Conservation (phyloP, 1,139 yeast genomes). For the Pneumocystis murina region DNA sequence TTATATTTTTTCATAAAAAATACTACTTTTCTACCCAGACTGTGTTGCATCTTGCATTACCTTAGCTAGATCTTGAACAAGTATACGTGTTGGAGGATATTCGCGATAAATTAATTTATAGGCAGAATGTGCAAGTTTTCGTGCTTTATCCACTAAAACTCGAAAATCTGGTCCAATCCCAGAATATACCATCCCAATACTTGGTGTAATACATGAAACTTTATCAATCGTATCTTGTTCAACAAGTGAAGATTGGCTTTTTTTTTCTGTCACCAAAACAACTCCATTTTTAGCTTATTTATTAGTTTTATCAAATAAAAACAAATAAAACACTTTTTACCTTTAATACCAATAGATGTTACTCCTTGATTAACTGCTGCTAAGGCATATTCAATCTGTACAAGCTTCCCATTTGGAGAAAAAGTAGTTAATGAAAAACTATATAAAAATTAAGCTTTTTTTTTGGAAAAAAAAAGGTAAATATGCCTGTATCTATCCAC, state of each 20-base stretch:
- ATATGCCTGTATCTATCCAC: background rate
- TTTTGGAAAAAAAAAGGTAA: background rate
- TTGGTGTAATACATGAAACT: conserved; percentile 77
- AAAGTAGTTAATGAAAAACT: conserved; percentile 93
- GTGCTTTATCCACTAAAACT: conserved; percentile 80
- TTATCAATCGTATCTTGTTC: conserved; percentile 64
- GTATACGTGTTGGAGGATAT: conserved; percentile 88
- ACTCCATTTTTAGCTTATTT: conserved; percentile 71
- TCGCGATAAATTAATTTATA: conserved; percentile 90
- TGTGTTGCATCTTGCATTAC: conserved; percentile 98
- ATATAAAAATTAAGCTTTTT: conserved; percentile 26
- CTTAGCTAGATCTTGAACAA: conserved; percentile 89
- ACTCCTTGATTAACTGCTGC: conserved; percentile 98
- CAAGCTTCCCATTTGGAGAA: conserved; percentile 94
- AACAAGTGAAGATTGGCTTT: conserved; percentile 63
- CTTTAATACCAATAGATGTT: conserved; percentile 85
- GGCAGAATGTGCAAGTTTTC: conserved; percentile 83
- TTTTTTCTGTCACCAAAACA: conserved; percentile 92
- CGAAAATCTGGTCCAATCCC: conserved; percentile 99
- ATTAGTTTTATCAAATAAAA: background rate
- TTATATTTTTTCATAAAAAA: background rate
- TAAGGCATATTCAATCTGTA: conserved; percentile 93
- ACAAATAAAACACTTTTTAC: conserved; percentile 13
- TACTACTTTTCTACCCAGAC: conserved; percentile 31
- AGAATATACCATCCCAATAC: conserved; percentile 89